Conservation (phyloP, 129 eudicot species). For the Artemisia annua region DNA sequence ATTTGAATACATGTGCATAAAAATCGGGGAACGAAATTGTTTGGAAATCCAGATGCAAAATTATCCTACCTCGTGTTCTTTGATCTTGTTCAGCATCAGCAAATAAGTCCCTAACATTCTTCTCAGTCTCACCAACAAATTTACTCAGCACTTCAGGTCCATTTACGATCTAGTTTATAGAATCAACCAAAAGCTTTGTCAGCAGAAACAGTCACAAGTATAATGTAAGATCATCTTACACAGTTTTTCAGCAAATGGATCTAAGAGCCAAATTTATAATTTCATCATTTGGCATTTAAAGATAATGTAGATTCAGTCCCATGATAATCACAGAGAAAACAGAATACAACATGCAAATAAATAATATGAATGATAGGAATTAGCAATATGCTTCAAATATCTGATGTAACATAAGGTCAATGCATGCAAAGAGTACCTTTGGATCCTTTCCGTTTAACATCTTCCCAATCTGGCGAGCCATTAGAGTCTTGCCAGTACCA, state of each 20-base stretch:
- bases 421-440: slow-evolving; percentile 55
- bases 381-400: not conserved
- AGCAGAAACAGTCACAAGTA: slow-evolving; percentile 17
- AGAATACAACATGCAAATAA: no score
- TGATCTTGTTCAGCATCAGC: slow-evolving; percentile 99
- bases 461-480: slow-evolving; percentile 99
- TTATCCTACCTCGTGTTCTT: slow-evolving; percentile 66
- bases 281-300: not conserved
- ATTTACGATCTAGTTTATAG: slow-evolving; percentile 73
- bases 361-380: no score
- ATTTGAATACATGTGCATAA: slow-evolving; percentile 3
- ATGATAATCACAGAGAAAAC: slow-evolving; percentile 9
- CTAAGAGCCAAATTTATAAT: slow-evolving; percentile 1
- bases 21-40: not conserved
- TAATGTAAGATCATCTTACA: not conserved
- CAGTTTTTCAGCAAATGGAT: slow-evolving; percentile 8
- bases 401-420: slow-evolving; percentile 11
- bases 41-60: slow-evolving; percentile 8
- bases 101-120: slow-evolving; percentile 94
- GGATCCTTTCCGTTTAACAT: slow-evolving; percentile 97
- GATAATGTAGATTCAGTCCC: not conserved
- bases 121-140: slow-evolving; percentile 99
- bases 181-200: slow-evolving; percentile 19
- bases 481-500: slow-evolving; percentile 97
- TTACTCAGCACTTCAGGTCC: slow-evolving; percentile 99